Evolutionary conservation across 2,329 filamentous ascomycete genomes (phyloP), one percentile per base, ranked within the genome.

Genomic region (Ophiostoma novo-ulmi): DNA sequence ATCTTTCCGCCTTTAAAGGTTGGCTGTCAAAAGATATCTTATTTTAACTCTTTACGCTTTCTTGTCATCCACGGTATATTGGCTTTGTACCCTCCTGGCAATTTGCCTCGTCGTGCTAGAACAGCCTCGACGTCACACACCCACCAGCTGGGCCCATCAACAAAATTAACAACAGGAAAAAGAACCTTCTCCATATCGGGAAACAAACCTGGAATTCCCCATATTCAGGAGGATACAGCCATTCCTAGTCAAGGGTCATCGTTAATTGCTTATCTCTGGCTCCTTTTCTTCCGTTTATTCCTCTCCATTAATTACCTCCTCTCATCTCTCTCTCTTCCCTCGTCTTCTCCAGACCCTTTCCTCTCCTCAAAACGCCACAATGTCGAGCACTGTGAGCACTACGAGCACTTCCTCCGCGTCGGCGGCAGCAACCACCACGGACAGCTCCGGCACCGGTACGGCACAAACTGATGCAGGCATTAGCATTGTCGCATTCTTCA

Each of bases 401-500:
- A 39, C 72, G 68, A 6, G 52, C 72, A 17, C 69, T 20, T 26
- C 72, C 10, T 41, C 72, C 36, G 52, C 70, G 4, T 39, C 75
- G 22, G 38, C 70, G 2, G 35, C 75, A 22, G 38, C 69, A 7
- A 70, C 61, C n/a, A 31, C 70, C 38, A 67, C 65, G 1, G 13
- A 48, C 14, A 31, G 38, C 22, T 44, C 65, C 7, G 61, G 38
- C 44, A 75, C 73, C 41, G 74, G 74, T 38, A 70, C 71, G 2
- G 74, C 74, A 70, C 75, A 81, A 68, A 72, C 73, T 3, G 76
- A 77, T 4, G 76, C 79, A 26, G 82, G 83, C 66, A 81, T 84
- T 67, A 83, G 82, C 73, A 77, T 86, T 68, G 78, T 81, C 26
- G 79, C 85, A n/a, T 92, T 92, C 74, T 76, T 91, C 48, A 87